These are phyloP conservation scores for Zygotorulaspora florentina DNA, from an alignment of 805 yeast species.

Conservation along the genomic window DNA sequence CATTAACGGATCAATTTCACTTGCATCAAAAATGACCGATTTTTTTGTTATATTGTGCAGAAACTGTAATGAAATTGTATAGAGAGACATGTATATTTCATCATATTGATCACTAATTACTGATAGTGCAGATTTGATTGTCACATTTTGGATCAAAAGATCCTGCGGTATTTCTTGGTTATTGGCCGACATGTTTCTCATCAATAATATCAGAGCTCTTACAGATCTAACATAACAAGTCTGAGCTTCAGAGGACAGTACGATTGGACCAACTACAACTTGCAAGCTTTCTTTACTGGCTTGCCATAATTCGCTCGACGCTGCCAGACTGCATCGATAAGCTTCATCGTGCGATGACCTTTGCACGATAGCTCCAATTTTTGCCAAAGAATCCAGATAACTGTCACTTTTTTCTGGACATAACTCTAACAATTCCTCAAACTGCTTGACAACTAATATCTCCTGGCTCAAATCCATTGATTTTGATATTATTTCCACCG, in stretches of 20 bases:
- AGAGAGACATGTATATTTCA: slow-evolving; percentile 24
- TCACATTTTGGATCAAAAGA: slow-evolving; percentile 17
- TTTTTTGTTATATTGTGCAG: slow-evolving; percentile 25
- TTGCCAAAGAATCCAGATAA: slow-evolving; percentile 1
- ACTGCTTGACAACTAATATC: neutral
- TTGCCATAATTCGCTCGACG: slow-evolving; percentile 29
- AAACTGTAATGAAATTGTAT: slow-evolving; percentile 18
- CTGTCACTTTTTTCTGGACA: neutral
- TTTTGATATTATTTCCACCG: no score
- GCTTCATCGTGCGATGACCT: slow-evolving; percentile 26
- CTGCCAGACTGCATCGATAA: slow-evolving; percentile 26
- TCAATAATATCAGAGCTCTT: slow-evolving; percentile 47
- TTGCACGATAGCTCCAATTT: slow-evolving; percentile 24
- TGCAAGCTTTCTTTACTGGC: slow-evolving; percentile 16
- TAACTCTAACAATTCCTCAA: neutral
- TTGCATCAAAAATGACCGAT: slow-evolving; percentile 18
- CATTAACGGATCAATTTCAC: slow-evolving; percentile 17
- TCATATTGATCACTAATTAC: slow-evolving; percentile 11
- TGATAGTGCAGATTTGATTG: slow-evolving; percentile 10
- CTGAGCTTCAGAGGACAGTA: slow-evolving; percentile 7
- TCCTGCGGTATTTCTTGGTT: slow-evolving; percentile 32
- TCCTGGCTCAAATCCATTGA: neutral
- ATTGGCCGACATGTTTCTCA: slow-evolving; percentile 43
- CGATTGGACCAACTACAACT: neutral
- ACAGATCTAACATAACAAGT: slow-evolving; percentile 34